Evolutionary conservation across 1,139 yeast genomes (phyloP), one percentile per base, ranked within the genome.

Genomic region (Candida glucosophila): DNA sequence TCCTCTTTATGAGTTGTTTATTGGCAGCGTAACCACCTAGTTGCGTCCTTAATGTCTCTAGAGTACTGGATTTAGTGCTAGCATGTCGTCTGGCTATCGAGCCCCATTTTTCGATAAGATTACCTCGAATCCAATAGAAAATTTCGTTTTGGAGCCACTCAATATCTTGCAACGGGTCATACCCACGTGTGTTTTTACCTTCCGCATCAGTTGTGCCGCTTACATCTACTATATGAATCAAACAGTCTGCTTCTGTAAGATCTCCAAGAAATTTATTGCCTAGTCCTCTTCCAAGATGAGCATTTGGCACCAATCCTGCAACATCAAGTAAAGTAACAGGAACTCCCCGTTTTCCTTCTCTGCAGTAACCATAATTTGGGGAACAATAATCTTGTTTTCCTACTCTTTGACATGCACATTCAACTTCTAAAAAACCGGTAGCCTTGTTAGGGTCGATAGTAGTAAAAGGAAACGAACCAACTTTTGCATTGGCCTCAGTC

Each of bases 61-160:
- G 79, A 2, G 80, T 67, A 2, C 74, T 54, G 0, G 88, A 68
- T 45, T 83, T 69, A n/a, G 77, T 71, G 5, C 74, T 70, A 1
- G 60, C 59, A 43, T 72, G 78, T 39, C 73, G 58, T 40, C 77
- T 55, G 14, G 81, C 94, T 38, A 90, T 85, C 2, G 94, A 79
- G 2, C 93, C 92, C 98, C 98, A 90, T 55, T 83, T 71, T 43
- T 82, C 92, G 51, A 70, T 73, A 44, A 90, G 62, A 47, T 90
- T 90, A 6, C 94, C 95, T 51, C 83, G 83, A 33, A 90, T 82
- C 98, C 98, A 90, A 27, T 80, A 59, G 49, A 90, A 73, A 29
- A 90, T 88, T 50, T 90, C 98, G 41, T 86, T 95, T 45, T 88
- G 95, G 19, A 90, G 59, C 98, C 98, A 90, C 42, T 82, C 96